Base-by-base conservation (phyloP, 768 basidiomycete genomes). In the Naganishia vishniacii region DNA sequence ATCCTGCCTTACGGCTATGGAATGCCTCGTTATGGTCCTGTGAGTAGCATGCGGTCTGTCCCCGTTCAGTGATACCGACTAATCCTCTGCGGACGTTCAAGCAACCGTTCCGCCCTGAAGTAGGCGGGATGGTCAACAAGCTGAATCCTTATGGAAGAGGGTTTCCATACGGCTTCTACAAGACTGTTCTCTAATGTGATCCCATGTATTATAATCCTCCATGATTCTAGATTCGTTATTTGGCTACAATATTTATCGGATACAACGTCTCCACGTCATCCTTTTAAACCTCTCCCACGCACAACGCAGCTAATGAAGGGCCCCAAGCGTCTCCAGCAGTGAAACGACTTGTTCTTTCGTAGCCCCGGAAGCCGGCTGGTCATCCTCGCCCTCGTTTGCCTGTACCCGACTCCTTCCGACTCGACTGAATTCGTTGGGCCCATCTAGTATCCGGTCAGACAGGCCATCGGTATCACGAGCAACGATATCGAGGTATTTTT, bases 401-500 rank as follows among this genome's bases (percentile, higher is more conserved):
- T 56, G 53, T 13, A 25, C 53, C 16, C 37, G 53, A 9, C 20
- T 37, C 23, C 53, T 37, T 44, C 53, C 62, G 12, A 62, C 67
- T 15, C 49, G 20, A 28, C 61, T 53, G 48, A 64, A 68, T 29
- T 61, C 63, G 40, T 65, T 61, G n/a, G 63, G 40, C 26, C 59
- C 62, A 15, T 61, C 63, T 12, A 58, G 65, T 13, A 42, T 46
- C 18, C 12, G 28, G 16, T 70, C 40, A 23, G 59, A 62, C 16
- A 40, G 31, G 16, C 72, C 72, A 1, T n/a, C n/a, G n/a, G 53
- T 23, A 41, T 73, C 70, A 13, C 40, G 53, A 26, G 60, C 29
- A 0, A 68, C 47, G 13, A 72, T 40, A 32, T 71, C 62, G 8
- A 74, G 64, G 70, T 72, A 75, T 32, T 62, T 69, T 65, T 77